phyloP scores from a whole-genome alignment of 1,139 yeast species.

The Kodamaea fungicola region DNA sequence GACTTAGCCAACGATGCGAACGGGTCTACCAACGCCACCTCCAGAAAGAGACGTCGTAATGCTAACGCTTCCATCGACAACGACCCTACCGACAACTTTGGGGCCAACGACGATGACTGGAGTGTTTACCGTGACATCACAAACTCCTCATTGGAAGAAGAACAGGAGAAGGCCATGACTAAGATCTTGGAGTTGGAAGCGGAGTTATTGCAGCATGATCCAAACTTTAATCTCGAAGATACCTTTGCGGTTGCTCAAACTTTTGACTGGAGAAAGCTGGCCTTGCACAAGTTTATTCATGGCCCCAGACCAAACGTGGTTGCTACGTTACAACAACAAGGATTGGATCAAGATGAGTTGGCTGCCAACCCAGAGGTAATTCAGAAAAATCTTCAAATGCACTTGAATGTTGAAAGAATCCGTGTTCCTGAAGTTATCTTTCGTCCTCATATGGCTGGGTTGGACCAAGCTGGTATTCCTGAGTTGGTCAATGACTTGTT shows the following conservation, averaged over 20 bases:
- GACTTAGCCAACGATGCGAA: constrained; percentile 75
- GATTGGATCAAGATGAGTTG: constrained; percentile 41
- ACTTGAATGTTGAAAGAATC: constrained; percentile 84
- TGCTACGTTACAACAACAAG: constrained; percentile 42
- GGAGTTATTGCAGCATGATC: constrained; percentile 75
- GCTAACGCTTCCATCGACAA: constrained; percentile 69
- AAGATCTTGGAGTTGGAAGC: constrained; percentile 64
- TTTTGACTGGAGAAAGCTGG: constrained; percentile 80
- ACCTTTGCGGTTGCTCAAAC: constrained; percentile 69
- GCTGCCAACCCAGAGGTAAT: constrained; percentile 45
- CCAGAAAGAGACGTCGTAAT: constrained; percentile 51
- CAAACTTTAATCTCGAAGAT: constrained; percentile 80
- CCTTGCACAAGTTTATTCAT: constrained; percentile 77
- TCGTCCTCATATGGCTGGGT: constrained; percentile 93
- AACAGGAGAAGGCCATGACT: constrained; percentile 67
- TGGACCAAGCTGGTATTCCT: constrained; percentile 88
- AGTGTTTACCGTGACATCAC: constrained; percentile 82
- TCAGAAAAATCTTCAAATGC: constrained; percentile 69
- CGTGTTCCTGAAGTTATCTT: constrained; percentile 89
- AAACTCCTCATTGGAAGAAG: constrained; percentile 66
- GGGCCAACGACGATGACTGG: constrained; percentile 97
- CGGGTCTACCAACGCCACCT: constrained; percentile 36
- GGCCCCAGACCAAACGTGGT: constrained; percentile 73
- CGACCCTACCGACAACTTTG: constrained; percentile 92
- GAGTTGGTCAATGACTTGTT: constrained; percentile 74